Percentiles rank a stretch among this genome's conserved stretches.
These are phyloP conservation scores for Pyricularia pennisetigena DNA, from an alignment of 2,329 filamentous ascomycete genomes.

Conservation along the genomic window DNA sequence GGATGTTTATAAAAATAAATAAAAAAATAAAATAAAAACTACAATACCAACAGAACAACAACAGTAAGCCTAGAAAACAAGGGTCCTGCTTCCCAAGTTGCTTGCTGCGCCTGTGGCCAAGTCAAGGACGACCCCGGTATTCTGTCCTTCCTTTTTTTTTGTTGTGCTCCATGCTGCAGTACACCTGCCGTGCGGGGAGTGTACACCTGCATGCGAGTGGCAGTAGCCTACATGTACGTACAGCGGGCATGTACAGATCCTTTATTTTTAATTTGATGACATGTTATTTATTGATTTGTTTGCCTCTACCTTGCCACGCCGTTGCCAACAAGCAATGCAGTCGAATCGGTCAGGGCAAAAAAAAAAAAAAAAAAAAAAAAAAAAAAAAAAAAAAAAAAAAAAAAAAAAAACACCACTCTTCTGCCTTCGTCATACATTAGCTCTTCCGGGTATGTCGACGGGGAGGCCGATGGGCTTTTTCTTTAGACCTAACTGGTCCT, in stretches of 20 bases:
- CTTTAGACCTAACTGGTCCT: neutral
- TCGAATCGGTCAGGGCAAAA: neutral
- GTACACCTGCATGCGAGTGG: slow-evolving; percentile 1
- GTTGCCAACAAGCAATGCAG: neutral
- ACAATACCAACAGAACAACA: neutral
- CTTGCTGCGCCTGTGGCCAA: neutral
- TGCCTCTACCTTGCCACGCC: neutral
- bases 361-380: too few species aligned
- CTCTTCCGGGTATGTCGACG: neutral
- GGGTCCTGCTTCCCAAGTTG: neutral
- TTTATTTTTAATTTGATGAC: neutral
- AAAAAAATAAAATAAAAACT: neutral
- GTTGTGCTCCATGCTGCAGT: neutral
- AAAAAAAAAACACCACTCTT: neutral
- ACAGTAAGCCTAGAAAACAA: neutral
- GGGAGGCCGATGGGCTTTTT: neutral
- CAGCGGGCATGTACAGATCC: neutral
- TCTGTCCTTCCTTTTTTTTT: neutral
- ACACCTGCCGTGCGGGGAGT: neutral
- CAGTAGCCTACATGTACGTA: neutral
- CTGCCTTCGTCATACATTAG: neutral
- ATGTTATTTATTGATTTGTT: neutral
- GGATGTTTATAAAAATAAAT: neutral
- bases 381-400: too few species aligned
- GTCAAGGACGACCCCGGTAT: neutral